These are phyloP conservation scores for Albizia julibrissin DNA, from an alignment of 306 rosid species.

Conservation along the genomic window DNA sequence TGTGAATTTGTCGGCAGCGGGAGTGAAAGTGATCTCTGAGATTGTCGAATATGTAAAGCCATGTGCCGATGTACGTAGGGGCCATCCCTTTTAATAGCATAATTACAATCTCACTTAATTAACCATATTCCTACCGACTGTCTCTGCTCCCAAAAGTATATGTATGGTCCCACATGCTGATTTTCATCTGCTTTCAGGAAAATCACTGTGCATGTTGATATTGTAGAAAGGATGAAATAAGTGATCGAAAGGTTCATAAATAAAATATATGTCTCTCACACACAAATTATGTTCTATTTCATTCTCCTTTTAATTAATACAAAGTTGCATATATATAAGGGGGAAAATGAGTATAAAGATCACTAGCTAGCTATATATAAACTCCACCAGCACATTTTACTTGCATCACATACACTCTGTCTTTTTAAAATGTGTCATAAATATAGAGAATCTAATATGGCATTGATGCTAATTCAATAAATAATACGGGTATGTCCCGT, in stretches of 20 bases:
- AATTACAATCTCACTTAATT: background rate
- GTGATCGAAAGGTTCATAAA: background rate
- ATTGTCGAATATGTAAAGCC: constrained; percentile 12
- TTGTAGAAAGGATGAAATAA: background rate
- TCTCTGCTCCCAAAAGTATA: background rate
- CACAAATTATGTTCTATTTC: background rate
- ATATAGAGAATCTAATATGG: background rate
- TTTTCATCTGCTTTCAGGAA: background rate
- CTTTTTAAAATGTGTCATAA: too few relatives aligned
- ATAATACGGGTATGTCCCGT: background rate
- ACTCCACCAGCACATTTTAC: too few relatives aligned
- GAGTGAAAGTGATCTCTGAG: constrained; percentile 2
- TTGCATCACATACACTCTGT: too few relatives aligned
- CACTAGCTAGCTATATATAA: too few relatives aligned
- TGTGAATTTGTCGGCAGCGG: constrained; percentile 45
- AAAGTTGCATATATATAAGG: too few relatives aligned
- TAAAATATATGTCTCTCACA: background rate
- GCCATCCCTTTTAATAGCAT: constrained; percentile 11
- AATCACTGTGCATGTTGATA: background rate
- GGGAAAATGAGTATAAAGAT: too few relatives aligned
- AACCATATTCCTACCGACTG: background rate
- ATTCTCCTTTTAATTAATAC: too few relatives aligned
- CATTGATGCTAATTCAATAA: background rate
- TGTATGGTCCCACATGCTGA: background rate
- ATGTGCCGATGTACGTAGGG: constrained; percentile 35